These are phyloP conservation scores for Hippophae rhamnoides DNA, from an alignment of 306 rosid genomes.

Conservation along the genomic window DNA sequence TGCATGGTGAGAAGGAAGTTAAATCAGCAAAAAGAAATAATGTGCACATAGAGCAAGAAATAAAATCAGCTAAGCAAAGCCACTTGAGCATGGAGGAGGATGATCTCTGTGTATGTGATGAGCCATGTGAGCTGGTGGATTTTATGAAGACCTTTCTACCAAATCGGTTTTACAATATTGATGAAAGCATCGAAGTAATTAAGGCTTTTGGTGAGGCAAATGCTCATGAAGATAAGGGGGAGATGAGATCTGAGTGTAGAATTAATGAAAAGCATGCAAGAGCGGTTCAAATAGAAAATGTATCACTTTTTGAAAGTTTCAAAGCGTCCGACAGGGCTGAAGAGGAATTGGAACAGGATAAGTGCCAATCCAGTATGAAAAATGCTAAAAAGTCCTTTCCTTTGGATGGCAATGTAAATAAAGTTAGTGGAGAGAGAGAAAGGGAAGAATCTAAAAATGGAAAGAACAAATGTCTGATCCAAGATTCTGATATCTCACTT, in stretches of 20 bases:
- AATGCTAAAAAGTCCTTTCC: slow-evolving; percentile 20
- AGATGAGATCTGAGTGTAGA: slow-evolving; percentile 12
- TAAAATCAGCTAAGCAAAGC: slow-evolving; percentile 20
- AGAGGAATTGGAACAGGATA: slow-evolving; percentile 20
- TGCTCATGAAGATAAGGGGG: slow-evolving; percentile 28
- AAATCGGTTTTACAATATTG: slow-evolving; percentile 18
- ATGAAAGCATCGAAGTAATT: slow-evolving; percentile 26
- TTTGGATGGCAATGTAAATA: slow-evolving; percentile 20
- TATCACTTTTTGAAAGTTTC: slow-evolving; percentile 9
- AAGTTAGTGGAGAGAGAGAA: slow-evolving; percentile 22
- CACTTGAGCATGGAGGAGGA: slow-evolving; percentile 17
- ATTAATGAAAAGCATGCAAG: slow-evolving; percentile 26
- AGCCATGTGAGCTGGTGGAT: slow-evolving; percentile 17
- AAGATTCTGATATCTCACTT: slow-evolving; percentile 19
- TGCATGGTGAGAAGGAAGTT: slow-evolving; percentile 13
- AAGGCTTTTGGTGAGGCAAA: slow-evolving; percentile 23
- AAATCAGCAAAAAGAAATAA: too few relatives aligned
- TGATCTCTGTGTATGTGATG: slow-evolving; percentile 17
- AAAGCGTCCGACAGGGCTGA: slow-evolving; percentile 17
- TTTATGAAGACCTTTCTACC: slow-evolving; percentile 18
- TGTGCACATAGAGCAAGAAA: not conserved
- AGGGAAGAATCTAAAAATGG: slow-evolving; percentile 19
- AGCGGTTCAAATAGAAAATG: slow-evolving; percentile 22
- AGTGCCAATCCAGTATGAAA: slow-evolving; percentile 23
- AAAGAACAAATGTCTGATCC: slow-evolving; percentile 16